Evolutionary conservation across 805 yeast species (phyloP).

Genomic region (Candida silvatica): DNA sequence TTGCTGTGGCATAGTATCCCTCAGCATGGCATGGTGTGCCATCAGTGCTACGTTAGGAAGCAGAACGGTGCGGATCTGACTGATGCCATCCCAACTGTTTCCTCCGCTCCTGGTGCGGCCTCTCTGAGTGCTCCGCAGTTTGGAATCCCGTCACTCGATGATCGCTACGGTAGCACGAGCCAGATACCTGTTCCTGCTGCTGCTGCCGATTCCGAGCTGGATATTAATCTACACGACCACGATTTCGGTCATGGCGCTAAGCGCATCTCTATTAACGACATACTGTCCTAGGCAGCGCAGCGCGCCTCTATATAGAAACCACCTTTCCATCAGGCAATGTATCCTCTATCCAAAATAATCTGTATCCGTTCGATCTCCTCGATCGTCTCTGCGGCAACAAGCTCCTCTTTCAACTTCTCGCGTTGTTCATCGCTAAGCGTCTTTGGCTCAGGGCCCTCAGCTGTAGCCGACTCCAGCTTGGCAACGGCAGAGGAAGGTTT

Average conservation of each 20-base stretch:
- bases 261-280: constrained; percentile 14
- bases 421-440: constrained; percentile 50
- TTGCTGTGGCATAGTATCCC: constrained; percentile 13
- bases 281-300: constrained; percentile 7
- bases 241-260: background rate
- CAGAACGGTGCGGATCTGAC: constrained; percentile 14
- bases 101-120: background rate
- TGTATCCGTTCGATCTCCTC: constrained; percentile 74
- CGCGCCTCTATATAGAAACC: constrained; percentile 2
- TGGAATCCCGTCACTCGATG: too few relatives aligned
- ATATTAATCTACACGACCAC: too few relatives aligned
- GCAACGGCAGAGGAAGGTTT: constrained; percentile 14
- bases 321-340: too few relatives aligned
- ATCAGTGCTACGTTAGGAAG: constrained; percentile 19
- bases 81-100: constrained; percentile 18
- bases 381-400: constrained; percentile 56
- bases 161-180: too few relatives aligned
- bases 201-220: too few relatives aligned
- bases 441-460: too few relatives aligned
- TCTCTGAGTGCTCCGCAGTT: too few relatives aligned
- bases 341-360: constrained; percentile 34
- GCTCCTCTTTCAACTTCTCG: constrained; percentile 37
- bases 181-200: too few relatives aligned
- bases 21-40: constrained; percentile 12
- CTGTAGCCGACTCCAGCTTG: background rate